Evolutionary conservation across 768 basidiomycete species (phyloP).

Genomic region (Psilocybe azurescens): DNA sequence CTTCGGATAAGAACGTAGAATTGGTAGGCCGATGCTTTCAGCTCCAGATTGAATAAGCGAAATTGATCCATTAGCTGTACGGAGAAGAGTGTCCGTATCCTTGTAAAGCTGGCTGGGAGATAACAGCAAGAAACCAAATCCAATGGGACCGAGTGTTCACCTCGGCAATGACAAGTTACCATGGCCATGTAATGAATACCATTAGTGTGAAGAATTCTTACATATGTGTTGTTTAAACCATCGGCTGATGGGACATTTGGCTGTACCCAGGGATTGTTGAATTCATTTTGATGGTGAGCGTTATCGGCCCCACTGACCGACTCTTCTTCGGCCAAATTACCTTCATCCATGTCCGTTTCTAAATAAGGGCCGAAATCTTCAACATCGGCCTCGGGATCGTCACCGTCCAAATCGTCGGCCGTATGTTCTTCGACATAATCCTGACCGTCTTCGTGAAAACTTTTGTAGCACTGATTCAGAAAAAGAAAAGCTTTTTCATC

Average conservation of each 20-base stretch:
- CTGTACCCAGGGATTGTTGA: no score
- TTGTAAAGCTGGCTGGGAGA: constrained; percentile 1
- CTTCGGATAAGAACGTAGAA: constrained; percentile 1
- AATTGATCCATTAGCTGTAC: neutral
- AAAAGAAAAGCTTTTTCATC: no score
- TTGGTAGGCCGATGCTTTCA: constrained; percentile 11
- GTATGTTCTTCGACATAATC: no score
- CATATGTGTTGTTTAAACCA: constrained; percentile 8
- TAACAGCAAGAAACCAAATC: neutral
- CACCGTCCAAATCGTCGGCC: no score
- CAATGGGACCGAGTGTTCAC: neutral
- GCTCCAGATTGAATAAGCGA: constrained; percentile 2
- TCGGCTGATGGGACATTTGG: neutral
- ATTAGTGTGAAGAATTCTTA: constrained; percentile 4
- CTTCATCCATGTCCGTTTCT: no score
- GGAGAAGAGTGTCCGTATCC: neutral
- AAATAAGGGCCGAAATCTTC: no score
- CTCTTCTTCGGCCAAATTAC: no score
- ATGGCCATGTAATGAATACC: constrained; percentile 3
- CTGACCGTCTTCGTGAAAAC: no score
- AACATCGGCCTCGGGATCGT: no score
- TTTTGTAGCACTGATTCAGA: no score
- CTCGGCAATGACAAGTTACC: constrained; percentile 1
- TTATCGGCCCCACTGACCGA: no score
- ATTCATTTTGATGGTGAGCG: no score